Evolutionary conservation across 257 asterid genomes (phyloP), one percentile per base, ranked within the genome.

Genomic region (Nicotiana tabacum): DNA sequence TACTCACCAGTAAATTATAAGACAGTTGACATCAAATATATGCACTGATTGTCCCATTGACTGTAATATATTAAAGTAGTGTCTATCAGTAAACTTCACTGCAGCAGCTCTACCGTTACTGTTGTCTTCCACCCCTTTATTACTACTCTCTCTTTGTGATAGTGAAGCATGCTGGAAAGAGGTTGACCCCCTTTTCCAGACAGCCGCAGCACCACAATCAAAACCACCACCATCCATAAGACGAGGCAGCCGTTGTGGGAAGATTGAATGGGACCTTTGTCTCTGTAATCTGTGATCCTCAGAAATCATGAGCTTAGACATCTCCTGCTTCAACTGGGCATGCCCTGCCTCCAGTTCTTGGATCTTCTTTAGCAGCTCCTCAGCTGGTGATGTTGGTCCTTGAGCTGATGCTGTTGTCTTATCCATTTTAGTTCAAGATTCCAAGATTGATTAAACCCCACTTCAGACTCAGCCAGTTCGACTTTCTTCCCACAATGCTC

Each of bases 21-120:
- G 93, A 82, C 86, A 48, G 85, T 88, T 66, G 30, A 83, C 88
- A 90, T 92, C 98, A 87, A 85, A 84, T 84, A 91, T 92, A 84
- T 95, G 98, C 87, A 94, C 93, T 0, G 98, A 65, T 77, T 94
- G 98, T 48, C 95, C 97, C 97, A 95, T 91, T 48, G 98, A 92
- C 91, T 94, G 99, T 90, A 95, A 89, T 88, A 94, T 92, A 82
- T 90, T 92, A 90, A 91, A 83, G 88, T 91, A 92, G 85, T 93
- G 98, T 84, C 83, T 87, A 82, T 95, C 97, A 4, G 92, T 90
- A 51, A 94, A 92, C 82, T 88, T 90, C 83, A 89, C 84, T 9
- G 97, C 88, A 6, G 93, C 88, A 9, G 92, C 97, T 9, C 79
- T 86, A 29, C 85, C 81, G 1, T 88, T 51, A 74, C 80, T 7